Base-by-base conservation (phyloP, 306 rosid genomes). In the Casuarina glauca region DNA sequence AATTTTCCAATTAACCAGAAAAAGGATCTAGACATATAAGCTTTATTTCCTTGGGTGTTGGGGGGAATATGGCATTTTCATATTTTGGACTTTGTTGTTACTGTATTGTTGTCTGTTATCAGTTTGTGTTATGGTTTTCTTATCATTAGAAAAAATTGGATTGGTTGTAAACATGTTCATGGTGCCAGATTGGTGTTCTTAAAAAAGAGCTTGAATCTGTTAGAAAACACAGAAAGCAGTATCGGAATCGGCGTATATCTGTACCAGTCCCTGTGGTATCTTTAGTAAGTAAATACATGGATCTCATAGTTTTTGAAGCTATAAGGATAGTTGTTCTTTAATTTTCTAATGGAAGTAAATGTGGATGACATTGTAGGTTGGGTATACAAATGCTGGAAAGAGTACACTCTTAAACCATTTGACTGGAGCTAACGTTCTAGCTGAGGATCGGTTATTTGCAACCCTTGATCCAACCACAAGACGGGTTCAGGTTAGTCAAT, bases 351-450 rank as follows among this genome's bases (percentile, higher is more conserved):
- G 58, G 50, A 55, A 64, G 79, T 75, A 58, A 70, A 67, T 82
- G 70, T 45, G 46, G 64, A 76, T 53, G 77, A 85, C 60, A 76
- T 76, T 83, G 49, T 75, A 95, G 99, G 99, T 93, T 79, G 99
- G 99, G 39, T 95, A 95, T 86, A 95, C 99, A 48, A 95, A 95
- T 87, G 97, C 99, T 78, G 97, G 99, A 61, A 95, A 95, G 91
- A 95, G 99, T 76, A 95, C 99, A 10, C 96, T 95, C 77, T 80
- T 93, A 71, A 95, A 95, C 85, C 99, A 74, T 57, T 89, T 93
- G 84, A 93, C 98, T 54, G 99, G 98, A 82, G 97, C 97, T 74
- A 88, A 86, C 82, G 99, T 93, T 81, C 91, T 93, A 81, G 93
- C 98, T 0, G 99, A 95, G 94, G 97, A 95, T 85, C 87, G 85